Evolutionary conservation across 108 stramenopile species (phyloP), one percentile per base, ranked within the genome.

Genomic region (Nannochloropsis granulata): DNA sequence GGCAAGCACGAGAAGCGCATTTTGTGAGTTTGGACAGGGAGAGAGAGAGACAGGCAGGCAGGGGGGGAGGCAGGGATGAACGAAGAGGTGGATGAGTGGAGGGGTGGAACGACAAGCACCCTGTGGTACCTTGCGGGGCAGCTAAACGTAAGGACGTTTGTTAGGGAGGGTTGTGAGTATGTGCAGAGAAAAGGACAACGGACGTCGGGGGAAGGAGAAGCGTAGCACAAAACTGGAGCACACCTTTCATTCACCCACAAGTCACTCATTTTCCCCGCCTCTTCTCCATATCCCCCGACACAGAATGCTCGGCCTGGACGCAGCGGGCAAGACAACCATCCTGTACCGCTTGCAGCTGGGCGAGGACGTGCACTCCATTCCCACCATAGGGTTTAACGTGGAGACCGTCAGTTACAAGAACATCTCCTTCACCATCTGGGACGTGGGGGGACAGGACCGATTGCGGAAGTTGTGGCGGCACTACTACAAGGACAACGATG

Each of bases 401-500:
- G 96, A 96, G 88, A 93, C 93, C 46, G 93, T 95, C 43, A 25
- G 87, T 11, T 87, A 84, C 91, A 78, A 82, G 43, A 83, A 82
- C 0, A n/a, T 82, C 21, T 26, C 26, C 56, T 19, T 90, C 43
- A 83, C 83, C 13, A 71, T 82, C 34, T 92, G 92, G 92, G 91
- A 92, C 84, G 85, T 92, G 24, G 91, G 91, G 16, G 92, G 92
- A 19, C 87, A 90, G 78, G 90, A 90, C 23, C 88, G 84, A 44
- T 88, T 91, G n/a, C 87, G 91, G 19, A 44, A 45, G 24, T 88
- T 91, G 13, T 91, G 89, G 90, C 79, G 83, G 34, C 92, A 92
- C 84, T 92, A 92, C 86, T 91, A 87, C 85, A 16, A 24, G 43
- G 82, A 79, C 78, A 86, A 87, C 25, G 44, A 91, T 13, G 90